Conservation (phyloP, 768 basidiomycete genomes). For the Pleurotus djamor region DNA sequence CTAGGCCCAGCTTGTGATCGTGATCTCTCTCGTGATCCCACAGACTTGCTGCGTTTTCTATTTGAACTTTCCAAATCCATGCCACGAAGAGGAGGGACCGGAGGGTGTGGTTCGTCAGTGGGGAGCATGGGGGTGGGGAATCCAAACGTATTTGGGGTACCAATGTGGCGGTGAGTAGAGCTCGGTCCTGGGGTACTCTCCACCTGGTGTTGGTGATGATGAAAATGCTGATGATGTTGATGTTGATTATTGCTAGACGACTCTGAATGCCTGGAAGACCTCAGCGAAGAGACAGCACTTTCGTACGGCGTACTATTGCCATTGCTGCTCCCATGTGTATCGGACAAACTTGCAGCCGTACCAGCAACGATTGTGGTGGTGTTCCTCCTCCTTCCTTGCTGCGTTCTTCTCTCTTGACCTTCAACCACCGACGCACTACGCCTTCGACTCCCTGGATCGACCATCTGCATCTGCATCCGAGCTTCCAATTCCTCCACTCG, state of each 20-base stretch:
- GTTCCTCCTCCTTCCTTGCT: background rate
- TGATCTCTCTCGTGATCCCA: background rate
- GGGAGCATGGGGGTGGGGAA: constrained; percentile 4
- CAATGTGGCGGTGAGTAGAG: background rate
- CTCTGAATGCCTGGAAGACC: background rate
- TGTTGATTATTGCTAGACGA: background rate
- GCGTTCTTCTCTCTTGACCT: background rate
- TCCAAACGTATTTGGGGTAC: constrained; percentile 11
- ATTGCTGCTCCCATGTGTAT: background rate
- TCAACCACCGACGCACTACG: background rate
- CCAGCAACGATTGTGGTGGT: background rate
- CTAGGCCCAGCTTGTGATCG: background rate
- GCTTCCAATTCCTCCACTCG: background rate
- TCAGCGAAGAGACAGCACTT: background rate
- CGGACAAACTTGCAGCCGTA: background rate
- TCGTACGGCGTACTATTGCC: background rate
- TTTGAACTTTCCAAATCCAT: constrained; percentile 14
- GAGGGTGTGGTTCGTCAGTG: constrained; percentile 23
- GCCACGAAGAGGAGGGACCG: constrained; percentile 44
- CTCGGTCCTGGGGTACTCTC: background rate
- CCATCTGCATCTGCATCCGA: background rate
- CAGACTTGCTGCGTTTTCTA: constrained; percentile 4
- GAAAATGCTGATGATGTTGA: background rate
- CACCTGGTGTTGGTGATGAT: background rate
- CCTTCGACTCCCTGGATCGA: background rate